Percentiles rank a stretch among this genome's conserved stretches.
Conservation (phyloP, 1,139 yeast genomes). For the Debaryomyces robertsiae region DNA sequence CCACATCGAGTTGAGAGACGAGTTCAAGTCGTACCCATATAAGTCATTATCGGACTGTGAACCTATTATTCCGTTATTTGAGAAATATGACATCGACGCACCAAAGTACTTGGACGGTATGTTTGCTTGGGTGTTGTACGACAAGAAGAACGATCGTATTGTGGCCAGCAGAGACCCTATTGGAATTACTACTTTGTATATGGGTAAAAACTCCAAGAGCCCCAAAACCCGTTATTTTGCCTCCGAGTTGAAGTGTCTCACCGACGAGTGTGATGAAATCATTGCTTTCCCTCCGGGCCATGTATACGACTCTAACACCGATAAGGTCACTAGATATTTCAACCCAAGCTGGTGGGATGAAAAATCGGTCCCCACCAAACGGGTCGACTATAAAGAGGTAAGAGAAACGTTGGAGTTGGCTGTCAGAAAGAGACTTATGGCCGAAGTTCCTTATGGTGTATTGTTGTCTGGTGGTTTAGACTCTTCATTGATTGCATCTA, state of each 20-base stretch:
- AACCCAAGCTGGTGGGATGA: constrained; percentile 95
- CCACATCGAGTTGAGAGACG: constrained; percentile 85
- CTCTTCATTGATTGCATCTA: constrained; percentile 92
- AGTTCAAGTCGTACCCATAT: constrained; percentile 71
- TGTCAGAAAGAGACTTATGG: constrained; percentile 98
- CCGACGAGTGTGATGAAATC: constrained; percentile 92
- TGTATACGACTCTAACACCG: constrained; percentile 89
- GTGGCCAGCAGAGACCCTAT: constrained; percentile 98
- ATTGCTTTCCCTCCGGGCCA: constrained; percentile 98
- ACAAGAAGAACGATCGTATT: constrained; percentile 78
- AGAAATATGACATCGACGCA: constrained; percentile 85
- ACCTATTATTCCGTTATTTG: constrained; percentile 89
- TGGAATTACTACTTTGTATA: constrained; percentile 93
- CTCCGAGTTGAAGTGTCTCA: constrained; percentile 89
- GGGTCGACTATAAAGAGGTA: constrained; percentile 69
- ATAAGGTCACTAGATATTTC: constrained; percentile 81
- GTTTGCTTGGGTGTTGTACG: constrained; percentile 95
- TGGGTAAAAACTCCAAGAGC: constrained; percentile 75
- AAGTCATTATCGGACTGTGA: constrained; percentile 95
- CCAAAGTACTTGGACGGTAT: constrained; percentile 95
- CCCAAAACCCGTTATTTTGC: constrained; percentile 88
- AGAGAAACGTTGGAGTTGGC: constrained; percentile 88
- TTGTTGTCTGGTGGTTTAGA: constrained; percentile 95
- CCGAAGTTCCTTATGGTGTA: constrained; percentile 98
- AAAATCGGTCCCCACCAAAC: constrained; percentile 66